Base-by-base conservation (phyloP, 768 basidiomycete genomes). In the Porphyrellus cyaneotinctus region DNA sequence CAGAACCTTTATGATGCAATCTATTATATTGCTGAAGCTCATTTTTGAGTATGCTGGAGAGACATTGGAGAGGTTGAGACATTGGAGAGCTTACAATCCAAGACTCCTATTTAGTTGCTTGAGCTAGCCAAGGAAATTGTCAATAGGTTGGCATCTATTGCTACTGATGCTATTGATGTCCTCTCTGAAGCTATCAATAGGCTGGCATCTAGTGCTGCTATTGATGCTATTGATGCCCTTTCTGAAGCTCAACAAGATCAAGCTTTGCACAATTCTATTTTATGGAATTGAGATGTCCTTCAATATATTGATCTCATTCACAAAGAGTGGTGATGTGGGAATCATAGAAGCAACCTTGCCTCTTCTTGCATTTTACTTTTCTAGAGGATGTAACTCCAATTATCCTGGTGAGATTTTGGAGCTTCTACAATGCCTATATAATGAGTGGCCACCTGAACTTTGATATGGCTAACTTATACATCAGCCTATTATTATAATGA, bases 1-100 rank as follows among this genome's bases (percentile, higher is more conserved):
- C 51, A 52, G 20, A 28, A 52, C 13, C 24, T 52, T 3, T 45
- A 52, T 13, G 24, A 52, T 14, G 23, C 51, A 0, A 52, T 52
- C 12, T 22, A 14, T n/a, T 10, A 26, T 15, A 15, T 52, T 1
- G 39, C 45, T 1, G n/a, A 52, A 18, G 39, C 51, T 3, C 26
- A 2, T 2, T 22, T 52, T 10, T 15, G 2, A 11, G 28, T 23
- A 15, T 37, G 47, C 24, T 47, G 46, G 24, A 47, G 17, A 5
- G 49, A 36, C 2, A 10, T 51, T 14, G 43, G 33, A 6, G 20
- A 18, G 12, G 33, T 35, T 1, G 23, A 28, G 0, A 6, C 12
- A 36, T 26, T 43, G 1, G 4, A n/a, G 1, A 15, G 44, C 28
- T 14, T 51, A 1, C 2, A 4, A 23, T 8, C 18, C 5, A 51